Evolutionary conservation across 805 yeast genomes (phyloP).

Genomic region (Blastobotrys muscicola): DNA sequence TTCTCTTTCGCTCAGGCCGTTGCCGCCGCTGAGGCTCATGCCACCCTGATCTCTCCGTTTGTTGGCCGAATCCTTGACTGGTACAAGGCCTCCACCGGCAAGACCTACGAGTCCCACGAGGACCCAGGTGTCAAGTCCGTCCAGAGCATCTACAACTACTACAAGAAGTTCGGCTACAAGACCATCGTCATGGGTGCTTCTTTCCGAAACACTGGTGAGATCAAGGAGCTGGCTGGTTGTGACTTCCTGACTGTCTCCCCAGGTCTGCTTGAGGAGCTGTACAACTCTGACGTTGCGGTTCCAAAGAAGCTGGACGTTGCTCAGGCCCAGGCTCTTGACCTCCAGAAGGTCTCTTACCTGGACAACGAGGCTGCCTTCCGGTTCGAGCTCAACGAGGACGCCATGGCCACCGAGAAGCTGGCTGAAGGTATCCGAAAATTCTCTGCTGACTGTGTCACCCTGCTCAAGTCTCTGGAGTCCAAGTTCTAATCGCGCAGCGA

Average conservation of each 20-base stretch:
- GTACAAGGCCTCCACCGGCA: constrained; percentile 91
- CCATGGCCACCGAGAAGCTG: constrained; percentile 97
- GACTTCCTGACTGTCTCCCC: constrained; percentile 96
- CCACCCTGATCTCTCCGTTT: constrained; percentile 94
- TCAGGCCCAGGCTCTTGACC: constrained; percentile 44
- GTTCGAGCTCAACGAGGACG: constrained; percentile 86
- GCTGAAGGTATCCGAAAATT: constrained; percentile 97
- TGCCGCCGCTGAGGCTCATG: constrained; percentile 96
- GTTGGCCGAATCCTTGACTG: constrained; percentile 99
- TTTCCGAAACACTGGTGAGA: constrained; percentile 94
- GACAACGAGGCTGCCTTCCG: constrained; percentile 87
- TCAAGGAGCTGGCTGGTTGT: constrained; percentile 93
- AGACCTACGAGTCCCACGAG: constrained; percentile 64
- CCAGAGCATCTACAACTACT: constrained; percentile 84
- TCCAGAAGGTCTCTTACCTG: constrained; percentile 67
- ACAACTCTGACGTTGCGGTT: constrained; percentile 66
- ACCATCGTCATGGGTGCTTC: constrained; percentile 99
- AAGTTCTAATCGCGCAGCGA: background rate
- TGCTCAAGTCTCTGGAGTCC: constrained; percentile 33
- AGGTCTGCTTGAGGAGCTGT: constrained; percentile 76
- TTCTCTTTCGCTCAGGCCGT: constrained; percentile 97
- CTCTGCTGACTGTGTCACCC: constrained; percentile 83
- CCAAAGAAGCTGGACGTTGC: constrained; percentile 74
- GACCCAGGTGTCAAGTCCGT: constrained; percentile 98
- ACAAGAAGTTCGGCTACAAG: constrained; percentile 92